These are phyloP conservation scores for Closterium sp. DNA, from an alignment of 139 green algal species.

Conservation along the genomic window DNA sequence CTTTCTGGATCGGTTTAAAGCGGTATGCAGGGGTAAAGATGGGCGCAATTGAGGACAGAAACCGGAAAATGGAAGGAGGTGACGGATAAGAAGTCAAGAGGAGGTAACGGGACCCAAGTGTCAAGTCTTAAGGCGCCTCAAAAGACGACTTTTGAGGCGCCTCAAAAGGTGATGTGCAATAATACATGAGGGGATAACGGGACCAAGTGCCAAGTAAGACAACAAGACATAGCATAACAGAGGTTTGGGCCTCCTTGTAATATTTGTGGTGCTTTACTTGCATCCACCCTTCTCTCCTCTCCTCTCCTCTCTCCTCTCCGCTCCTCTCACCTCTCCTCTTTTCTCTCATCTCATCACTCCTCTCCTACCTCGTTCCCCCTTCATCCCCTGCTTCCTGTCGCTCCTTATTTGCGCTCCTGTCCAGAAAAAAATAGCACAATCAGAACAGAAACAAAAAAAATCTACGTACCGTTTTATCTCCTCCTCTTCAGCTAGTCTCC, in stretches of 20 bases:
- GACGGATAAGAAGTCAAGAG: not conserved
- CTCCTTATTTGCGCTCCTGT: too few relatives aligned
- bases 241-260: not conserved
- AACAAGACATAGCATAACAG: not conserved
- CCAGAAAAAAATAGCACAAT: not conserved
- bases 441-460: too few relatives aligned
- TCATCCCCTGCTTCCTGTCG: too few relatives aligned
- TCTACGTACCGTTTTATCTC: not conserved
- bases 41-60: not conserved
- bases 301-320: too few relatives aligned
- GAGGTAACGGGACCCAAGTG: too few relatives aligned
- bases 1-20: not conserved
- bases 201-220: not conserved
- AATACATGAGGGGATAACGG: too few relatives aligned
- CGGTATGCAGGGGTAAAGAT: not conserved
- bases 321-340: not conserved
- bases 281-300: not conserved
- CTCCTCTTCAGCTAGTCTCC: not conserved
- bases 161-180: too few relatives aligned
- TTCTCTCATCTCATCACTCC: not conserved
- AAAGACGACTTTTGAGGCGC: too few relatives aligned
- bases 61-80: not conserved
- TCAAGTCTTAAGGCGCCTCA: too few relatives aligned
- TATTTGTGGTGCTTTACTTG: not conserved
- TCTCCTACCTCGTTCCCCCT: not conserved